Percentiles rank a stretch among this genome's conserved stretches.
phyloP scores from a whole-genome alignment of 495 filamentous ascomycete species.

The Hypoxylon crocopeplum region DNA sequence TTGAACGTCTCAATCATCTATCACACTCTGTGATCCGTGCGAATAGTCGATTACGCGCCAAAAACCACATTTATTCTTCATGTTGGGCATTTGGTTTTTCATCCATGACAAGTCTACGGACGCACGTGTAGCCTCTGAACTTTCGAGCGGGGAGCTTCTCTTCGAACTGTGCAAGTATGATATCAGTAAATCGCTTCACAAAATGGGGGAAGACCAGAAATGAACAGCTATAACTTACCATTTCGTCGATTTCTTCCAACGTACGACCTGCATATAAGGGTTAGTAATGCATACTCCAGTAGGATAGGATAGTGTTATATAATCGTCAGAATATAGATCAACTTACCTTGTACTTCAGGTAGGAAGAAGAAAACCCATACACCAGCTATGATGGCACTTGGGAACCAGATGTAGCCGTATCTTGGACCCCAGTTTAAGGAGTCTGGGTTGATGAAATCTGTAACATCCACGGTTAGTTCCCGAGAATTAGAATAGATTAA shows the following conservation, averaged over 20 bases:
- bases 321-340: neutral
- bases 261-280: slow-evolving; percentile 34
- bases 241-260: slow-evolving; percentile 57
- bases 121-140: slow-evolving; percentile 48
- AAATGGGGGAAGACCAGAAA: neutral
- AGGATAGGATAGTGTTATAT: neutral
- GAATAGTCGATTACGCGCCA: no score
- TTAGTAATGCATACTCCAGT: neutral
- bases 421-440: slow-evolving; percentile 57
- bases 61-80: slow-evolving; percentile 12
- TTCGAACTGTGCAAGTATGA: slow-evolving; percentile 38
- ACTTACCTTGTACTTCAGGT: slow-evolving; percentile 52
- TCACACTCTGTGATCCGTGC: no score
- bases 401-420: slow-evolving; percentile 55
- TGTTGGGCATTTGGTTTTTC: slow-evolving; percentile 23
- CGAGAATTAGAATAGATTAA: neutral
- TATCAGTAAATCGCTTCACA: neutral
- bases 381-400: slow-evolving; percentile 47
- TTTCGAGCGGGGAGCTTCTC: slow-evolving; percentile 46
- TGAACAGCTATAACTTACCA: slow-evolving; percentile 36
- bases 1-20: no score
- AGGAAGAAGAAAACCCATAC: slow-evolving; percentile 55
- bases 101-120: slow-evolving; percentile 16
- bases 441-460: slow-evolving; percentile 59
- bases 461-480: neutral